These are phyloP conservation scores for Colletotrichum lindemuthianum DNA, from an alignment of 2,329 filamentous ascomycete species.

Conservation along the genomic window DNA sequence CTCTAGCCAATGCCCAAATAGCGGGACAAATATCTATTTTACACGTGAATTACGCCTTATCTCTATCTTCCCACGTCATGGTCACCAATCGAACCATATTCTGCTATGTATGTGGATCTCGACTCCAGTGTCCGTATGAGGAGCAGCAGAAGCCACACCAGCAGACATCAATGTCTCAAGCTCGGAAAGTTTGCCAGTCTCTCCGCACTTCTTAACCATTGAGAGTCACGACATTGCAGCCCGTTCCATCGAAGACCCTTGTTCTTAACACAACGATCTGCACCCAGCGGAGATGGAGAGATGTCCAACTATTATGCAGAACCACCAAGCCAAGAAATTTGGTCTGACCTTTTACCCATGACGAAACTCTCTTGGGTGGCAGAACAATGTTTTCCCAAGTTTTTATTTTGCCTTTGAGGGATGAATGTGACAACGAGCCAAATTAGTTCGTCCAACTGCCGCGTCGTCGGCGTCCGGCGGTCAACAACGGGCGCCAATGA, in stretches of 20 bases:
- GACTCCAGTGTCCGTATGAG: not conserved
- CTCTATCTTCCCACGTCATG: conserved; percentile 29
- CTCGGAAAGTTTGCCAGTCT: too few relatives aligned
- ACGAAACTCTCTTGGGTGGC: not conserved
- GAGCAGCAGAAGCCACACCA: too few relatives aligned
- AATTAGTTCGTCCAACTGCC: conserved; percentile 8
- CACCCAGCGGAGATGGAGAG: not conserved
- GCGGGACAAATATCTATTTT: conserved; percentile 34
- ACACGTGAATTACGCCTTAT: conserved; percentile 34
- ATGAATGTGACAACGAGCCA: conserved; percentile 5
- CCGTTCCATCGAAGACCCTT: conserved; percentile 5
- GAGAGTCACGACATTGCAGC: too few relatives aligned
- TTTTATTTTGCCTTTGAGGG: not conserved
- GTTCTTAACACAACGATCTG: not conserved
- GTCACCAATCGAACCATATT: conserved; percentile 22
- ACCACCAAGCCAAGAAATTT: conserved; percentile 12
- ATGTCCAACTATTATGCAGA: not conserved
- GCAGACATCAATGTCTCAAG: too few relatives aligned
- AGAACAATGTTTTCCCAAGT: conserved; percentile 21
- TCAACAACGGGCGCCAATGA: not conserved
- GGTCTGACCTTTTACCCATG: conserved; percentile 13
- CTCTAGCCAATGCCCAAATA: conserved; percentile 2
- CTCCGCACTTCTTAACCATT: too few relatives aligned
- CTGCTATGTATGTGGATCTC: not conserved
- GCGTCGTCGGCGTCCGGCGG: conserved; percentile 27